Percentiles rank a stretch among this genome's conserved stretches.
These are phyloP conservation scores for Closterium sp. DNA, from an alignment of 139 green algal species.

Conservation along the genomic window DNA sequence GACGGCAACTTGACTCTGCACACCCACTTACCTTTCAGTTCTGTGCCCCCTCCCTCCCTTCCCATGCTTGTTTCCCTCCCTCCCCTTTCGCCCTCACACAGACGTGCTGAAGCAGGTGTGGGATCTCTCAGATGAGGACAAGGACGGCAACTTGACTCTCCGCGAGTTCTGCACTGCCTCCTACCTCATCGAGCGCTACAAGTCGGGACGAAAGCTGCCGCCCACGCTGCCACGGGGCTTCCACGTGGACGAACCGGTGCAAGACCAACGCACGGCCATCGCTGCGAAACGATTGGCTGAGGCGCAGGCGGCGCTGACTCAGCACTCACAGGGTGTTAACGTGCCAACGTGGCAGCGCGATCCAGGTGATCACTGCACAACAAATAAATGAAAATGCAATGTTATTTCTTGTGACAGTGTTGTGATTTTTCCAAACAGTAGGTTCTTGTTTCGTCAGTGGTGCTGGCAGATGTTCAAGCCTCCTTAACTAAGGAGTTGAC, in stretches of 20 bases:
- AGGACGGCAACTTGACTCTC: constrained; percentile 29
- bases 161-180: constrained; percentile 19
- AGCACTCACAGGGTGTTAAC: constrained; percentile 5
- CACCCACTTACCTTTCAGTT: not conserved
- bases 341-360: constrained; percentile 11
- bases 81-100: not conserved
- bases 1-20: constrained; percentile 25
- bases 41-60: not conserved
- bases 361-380: too few species aligned
- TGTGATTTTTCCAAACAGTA: too few species aligned
- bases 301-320: constrained; percentile 20
- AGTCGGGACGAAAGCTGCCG: constrained; percentile 20
- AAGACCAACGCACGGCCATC: constrained; percentile 15
- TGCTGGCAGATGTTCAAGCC: too few species aligned
- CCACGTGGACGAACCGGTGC: constrained; percentile 22
- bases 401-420: too few species aligned
- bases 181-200: constrained; percentile 29
- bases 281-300: constrained; percentile 14
- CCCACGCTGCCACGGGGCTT: constrained; percentile 1
- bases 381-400: too few species aligned
- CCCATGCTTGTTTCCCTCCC: not conserved
- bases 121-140: constrained; percentile 32
- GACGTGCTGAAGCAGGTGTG: constrained; percentile 35
- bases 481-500: too few species aligned
- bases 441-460: too few species aligned